Evolutionary conservation across 1,284 basidiomycete genomes (phyloP).

Genomic region (Athelia psychrophila): DNA sequence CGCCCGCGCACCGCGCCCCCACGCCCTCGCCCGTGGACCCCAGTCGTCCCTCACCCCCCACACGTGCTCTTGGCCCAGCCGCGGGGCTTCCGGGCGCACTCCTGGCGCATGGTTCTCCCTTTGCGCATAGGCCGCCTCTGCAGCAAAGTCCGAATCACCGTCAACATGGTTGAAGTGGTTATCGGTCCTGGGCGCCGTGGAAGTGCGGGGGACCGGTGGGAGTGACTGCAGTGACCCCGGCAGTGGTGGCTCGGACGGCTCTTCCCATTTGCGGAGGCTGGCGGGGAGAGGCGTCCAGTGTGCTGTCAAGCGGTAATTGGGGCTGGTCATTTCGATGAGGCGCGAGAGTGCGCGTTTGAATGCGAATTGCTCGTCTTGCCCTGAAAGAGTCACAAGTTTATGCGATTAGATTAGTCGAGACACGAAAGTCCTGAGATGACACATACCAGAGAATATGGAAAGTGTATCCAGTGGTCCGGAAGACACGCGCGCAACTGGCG

Average conservation of each 20-base stretch:
- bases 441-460: slow-evolving; percentile 61
- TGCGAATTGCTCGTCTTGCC: slow-evolving; percentile 67
- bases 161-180: background rate
- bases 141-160: slow-evolving; percentile 1
- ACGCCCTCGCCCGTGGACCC: background rate
- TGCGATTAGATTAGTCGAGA: no score
- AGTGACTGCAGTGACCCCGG: no score
- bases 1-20: no score
- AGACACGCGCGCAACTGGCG: slow-evolving; percentile 19
- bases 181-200: background rate
- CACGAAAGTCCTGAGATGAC: no score
- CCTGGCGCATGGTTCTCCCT: background rate
- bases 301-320: slow-evolving; percentile 41
- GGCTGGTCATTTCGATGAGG: slow-evolving; percentile 63
- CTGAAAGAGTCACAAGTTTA: no score
- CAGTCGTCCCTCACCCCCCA: slow-evolving; percentile 9
- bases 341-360: slow-evolving; percentile 70
- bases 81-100: slow-evolving; percentile 7
- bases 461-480: slow-evolving; percentile 40
- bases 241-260: background rate
- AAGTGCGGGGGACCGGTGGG: background rate
- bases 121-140: background rate
- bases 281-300: slow-evolving; percentile 43
- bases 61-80: slow-evolving; percentile 7
- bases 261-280: slow-evolving; percentile 37